Base-by-base conservation (phyloP, 176 grass and related monocot genomes). In the Bolboschoenus planiculmis region DNA sequence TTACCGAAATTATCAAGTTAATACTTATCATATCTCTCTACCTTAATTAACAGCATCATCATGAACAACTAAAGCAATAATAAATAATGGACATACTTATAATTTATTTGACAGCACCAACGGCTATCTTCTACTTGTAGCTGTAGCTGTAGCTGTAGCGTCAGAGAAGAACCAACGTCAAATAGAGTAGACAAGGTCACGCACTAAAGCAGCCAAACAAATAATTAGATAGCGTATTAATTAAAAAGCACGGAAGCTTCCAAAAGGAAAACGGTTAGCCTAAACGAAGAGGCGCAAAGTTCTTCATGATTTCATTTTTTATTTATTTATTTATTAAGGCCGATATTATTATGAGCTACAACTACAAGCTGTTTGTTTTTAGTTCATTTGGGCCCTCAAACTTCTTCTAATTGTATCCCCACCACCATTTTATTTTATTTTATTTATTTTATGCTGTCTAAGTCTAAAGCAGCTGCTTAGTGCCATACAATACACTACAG, bases 161-260 rank as follows among this genome's bases (percentile, higher is more conserved):
- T 35, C 63, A 67, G 33, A 37, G 63, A 67, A 34, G 63, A 37
- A 39, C 33, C 34, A 18, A n/a, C 37, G 63, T 5, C 37, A 66
- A 66, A 3, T 30, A 61, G 37, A 37, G 63, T 66, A 66, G 0
- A 35, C 1, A 24, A 15, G 68, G 68, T 43, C n/a, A 74, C 68
- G 68, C 68, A 74, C 21, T 74, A 47, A 74, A 73, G 40, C 21
- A 74, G 42, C 47, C 40, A 74, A 74, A 7, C n/a, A 74, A 74
- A 29, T 74, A 73, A 73, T 4, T 74, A 47, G 39, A 74, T 46
- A 73, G n/a, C 1, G 14, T 44, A 39, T 36, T 67, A 67, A 73
- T 73, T 73, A 73, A 27, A n/a, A 73, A 24, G 21, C 68, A 1
- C 4, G 11, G 68, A 73, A 29, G 40, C 68, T 46, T 73, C 68